These are phyloP conservation scores for Umbilicus rupestris DNA, from an alignment of 164 flowering plant genomes.

Conservation along the genomic window DNA sequence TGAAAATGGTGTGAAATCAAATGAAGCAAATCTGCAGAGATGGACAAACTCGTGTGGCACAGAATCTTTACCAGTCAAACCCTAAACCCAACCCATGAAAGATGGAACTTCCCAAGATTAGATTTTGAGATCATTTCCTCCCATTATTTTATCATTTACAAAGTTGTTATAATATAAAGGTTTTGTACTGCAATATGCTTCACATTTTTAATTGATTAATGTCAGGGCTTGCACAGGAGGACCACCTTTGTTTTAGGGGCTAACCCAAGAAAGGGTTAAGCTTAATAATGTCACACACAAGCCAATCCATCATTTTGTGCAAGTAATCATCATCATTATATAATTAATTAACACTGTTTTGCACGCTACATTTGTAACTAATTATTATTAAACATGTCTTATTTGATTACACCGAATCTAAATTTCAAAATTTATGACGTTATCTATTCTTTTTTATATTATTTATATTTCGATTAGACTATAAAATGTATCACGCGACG, in stretches of 20 bases:
- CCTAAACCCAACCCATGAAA: background rate
- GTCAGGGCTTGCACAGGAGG: conserved; percentile 5
- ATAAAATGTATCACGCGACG: background rate
- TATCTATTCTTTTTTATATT: no score
- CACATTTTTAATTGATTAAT: background rate
- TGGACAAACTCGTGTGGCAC: conserved; percentile 4
- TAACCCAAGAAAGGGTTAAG: background rate
- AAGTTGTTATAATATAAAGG: background rate
- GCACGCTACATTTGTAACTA: no score
- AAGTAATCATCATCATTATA: background rate
- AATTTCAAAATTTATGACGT: no score
- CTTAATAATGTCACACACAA: background rate
- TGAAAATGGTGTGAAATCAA: background rate
- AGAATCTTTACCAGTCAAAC: conserved; percentile 9
- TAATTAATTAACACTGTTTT: background rate
- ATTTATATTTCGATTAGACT: no score
- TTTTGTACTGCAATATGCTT: conserved; percentile 6
- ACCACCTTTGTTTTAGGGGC: conserved; percentile 2
- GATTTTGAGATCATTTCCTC: background rate
- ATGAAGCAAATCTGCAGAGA: background rate
- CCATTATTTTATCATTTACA: background rate
- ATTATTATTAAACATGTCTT: no score
- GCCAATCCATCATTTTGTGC: background rate
- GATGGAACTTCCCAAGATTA: background rate
- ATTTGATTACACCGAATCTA: no score